phyloP scores from a whole-genome alignment of 768 basidiomycete genomes.

The Boletus tylopilopsis region DNA sequence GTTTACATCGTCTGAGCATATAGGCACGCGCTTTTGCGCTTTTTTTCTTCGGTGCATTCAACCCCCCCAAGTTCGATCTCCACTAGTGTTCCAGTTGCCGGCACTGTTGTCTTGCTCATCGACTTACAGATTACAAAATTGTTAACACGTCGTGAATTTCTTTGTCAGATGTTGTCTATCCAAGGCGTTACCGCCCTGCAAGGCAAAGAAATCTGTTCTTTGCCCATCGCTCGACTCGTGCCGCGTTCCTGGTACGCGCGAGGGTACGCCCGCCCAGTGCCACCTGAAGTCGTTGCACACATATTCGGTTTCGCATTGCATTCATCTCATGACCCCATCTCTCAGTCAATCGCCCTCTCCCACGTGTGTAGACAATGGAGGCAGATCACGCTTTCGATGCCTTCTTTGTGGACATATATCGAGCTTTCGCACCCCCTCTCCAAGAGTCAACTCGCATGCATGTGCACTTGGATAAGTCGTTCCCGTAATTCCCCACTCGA shows the following conservation, averaged over 20 bases:
- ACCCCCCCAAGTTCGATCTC: neutral
- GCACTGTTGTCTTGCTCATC: neutral
- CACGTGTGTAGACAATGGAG: slow-evolving; percentile 54
- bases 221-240: neutral
- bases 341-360: slow-evolving; percentile 35
- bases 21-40: neutral
- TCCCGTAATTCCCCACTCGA: slow-evolving; percentile 46
- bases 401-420: slow-evolving; percentile 51
- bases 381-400: slow-evolving; percentile 40
- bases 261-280: slow-evolving; percentile 19
- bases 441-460: slow-evolving; percentile 35
- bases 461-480: slow-evolving; percentile 39
- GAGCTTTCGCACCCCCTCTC: slow-evolving; percentile 42
- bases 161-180: slow-evolving; percentile 12
- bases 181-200: neutral
- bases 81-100: neutral
- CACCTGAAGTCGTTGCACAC: slow-evolving; percentile 34
- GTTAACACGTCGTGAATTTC: neutral
- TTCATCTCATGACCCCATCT: slow-evolving; percentile 24
- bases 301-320: slow-evolving; percentile 34
- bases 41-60: neutral
- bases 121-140: neutral
- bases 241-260: neutral
- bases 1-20: neutral
- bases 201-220: neutral